A percentile compares a stretch with the other conserved stretches of the same genome.
These are phyloP conservation scores for Backusella circina DNA, from an alignment of 192 early-diverging fungal genomes.

Conservation along the genomic window DNA sequence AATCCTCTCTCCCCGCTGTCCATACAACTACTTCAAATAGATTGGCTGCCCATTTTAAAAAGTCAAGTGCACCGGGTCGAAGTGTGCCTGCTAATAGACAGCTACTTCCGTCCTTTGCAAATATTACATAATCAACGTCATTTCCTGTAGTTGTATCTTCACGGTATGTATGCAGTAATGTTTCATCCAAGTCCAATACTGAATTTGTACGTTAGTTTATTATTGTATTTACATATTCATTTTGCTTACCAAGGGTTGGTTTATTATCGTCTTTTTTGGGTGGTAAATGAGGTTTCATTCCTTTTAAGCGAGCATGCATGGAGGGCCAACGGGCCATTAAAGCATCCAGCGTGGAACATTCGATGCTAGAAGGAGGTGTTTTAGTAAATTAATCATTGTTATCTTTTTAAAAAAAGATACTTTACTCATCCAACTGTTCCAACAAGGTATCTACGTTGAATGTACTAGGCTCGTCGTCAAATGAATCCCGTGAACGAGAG, in stretches of 20 bases:
- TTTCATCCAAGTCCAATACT: conserved; percentile 38
- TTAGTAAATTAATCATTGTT: background rate
- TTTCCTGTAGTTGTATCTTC: conserved; percentile 8
- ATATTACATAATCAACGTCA: conserved; percentile 29
- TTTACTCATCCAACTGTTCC: conserved; percentile 38
- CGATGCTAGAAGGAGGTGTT: conserved; percentile 9
- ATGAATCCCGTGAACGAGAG: conserved; percentile 8
- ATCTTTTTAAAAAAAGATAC: background rate
- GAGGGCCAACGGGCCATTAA: conserved; percentile 38
- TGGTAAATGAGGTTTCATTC: conserved; percentile 31
- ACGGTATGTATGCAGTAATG: conserved; percentile 34
- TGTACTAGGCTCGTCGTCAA: conserved; percentile 11
- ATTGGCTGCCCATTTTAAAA: conserved; percentile 30
- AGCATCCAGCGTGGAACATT: conserved; percentile 30
- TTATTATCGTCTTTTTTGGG: conserved; percentile 31
- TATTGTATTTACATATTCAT: background rate
- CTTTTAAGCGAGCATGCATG: conserved; percentile 27
- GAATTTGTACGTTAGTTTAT: background rate
- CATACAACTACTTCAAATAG: conserved; percentile 37
- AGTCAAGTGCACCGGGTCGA: conserved; percentile 29
- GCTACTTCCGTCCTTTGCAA: conserved; percentile 22
- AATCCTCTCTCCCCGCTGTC: conserved; percentile 35
- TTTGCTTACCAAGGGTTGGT: conserved; percentile 30
- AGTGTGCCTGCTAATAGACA: conserved; percentile 26
- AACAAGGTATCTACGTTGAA: conserved; percentile 26